A percentile compares a stretch with the other conserved stretches of the same genome.
phyloP scores from a whole-genome alignment of 495 filamentous ascomycete species.

The Tetracladium marchalianum region DNA sequence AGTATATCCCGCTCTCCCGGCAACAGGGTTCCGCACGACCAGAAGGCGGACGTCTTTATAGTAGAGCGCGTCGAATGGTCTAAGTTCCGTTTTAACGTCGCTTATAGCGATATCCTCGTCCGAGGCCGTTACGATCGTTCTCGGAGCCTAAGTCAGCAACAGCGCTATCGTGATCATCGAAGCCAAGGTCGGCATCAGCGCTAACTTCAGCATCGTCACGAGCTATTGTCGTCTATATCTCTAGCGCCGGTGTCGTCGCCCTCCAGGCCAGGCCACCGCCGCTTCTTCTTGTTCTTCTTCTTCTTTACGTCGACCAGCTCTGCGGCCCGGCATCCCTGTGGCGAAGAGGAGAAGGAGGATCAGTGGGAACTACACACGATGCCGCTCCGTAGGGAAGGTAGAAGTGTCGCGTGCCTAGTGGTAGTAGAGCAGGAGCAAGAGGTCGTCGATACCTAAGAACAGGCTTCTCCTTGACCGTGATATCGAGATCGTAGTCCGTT shows the following conservation, averaged over 20 bases:
- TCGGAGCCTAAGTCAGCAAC: not conserved
- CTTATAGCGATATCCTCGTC: constrained; percentile 5
- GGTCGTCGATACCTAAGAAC: constrained; percentile 19
- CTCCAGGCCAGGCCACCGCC: not conserved
- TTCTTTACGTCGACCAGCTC: constrained; percentile 14
- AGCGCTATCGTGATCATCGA: too few species aligned
- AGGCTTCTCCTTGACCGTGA: constrained; percentile 17
- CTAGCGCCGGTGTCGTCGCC: constrained; percentile 2
- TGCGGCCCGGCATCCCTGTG: constrained; percentile 10
- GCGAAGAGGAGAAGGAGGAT: constrained; percentile 11
- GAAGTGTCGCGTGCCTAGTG: constrained; percentile 22
- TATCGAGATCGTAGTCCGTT: constrained; percentile 19
- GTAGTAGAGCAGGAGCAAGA: constrained; percentile 18
- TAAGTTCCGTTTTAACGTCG: not conserved
- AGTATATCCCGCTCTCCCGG: constrained; percentile 8
- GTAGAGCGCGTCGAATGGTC: constrained; percentile 17
- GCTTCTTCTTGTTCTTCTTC: not conserved
- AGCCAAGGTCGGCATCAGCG: not conserved
- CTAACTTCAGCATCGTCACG: constrained; percentile 1
- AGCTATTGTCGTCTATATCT: constrained; percentile 1
- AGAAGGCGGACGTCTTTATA: constrained; percentile 19
- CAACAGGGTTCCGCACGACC: constrained; percentile 2
- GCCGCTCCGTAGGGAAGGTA: constrained; percentile 17
- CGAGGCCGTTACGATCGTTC: not conserved
- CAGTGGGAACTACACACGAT: constrained; percentile 13